Base-by-base conservation (phyloP, 148 eudicot species). In the Amaranthus cruentus region DNA sequence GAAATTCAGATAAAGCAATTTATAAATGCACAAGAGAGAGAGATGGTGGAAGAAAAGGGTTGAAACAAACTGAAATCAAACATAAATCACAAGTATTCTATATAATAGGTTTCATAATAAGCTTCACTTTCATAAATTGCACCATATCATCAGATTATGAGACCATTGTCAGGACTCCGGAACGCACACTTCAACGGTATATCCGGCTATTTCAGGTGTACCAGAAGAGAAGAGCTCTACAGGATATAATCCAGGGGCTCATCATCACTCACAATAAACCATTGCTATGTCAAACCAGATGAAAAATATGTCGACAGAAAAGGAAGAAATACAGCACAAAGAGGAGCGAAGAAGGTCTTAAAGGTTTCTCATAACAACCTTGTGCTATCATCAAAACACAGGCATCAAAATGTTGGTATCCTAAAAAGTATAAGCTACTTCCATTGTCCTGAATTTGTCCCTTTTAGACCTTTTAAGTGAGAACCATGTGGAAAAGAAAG, bases 51-150 rank as follows among this genome's bases (percentile, higher is more conserved):
- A 28, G 38, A 28, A 28, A 28, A 28, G 2, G 38, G 38, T 28
- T 28, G 0, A 21, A 51, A 18, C 3, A 55, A 51, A 4, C 12
- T 43, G 14, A 46, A n/a, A 70, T 7, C 4, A 43, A 15, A 14
- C 51, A 65, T 6, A 2, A 18, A 13, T 12, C 58, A 28, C 49
- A 55, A 43, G 9, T 4, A 55, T 42, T 14, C 2, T 12, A 42
- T 57, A 49, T 11, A 75, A 75, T n/a, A 28, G 44, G 62, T 46
- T 28, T 58, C 55, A 7, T 21, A 15, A 57, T 72, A 28, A 62
- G 55, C 28, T 53, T 73, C 12, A 21, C 10, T 58, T 8, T 21
- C 55, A 47, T 21, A 18, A 43, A 71, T 63, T 42, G 66, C 60
- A 56, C 28, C 13, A 12, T 1, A 49, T 51, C 59, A 38, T 21